Conservation (phyloP, 257 asterid species). For the Salvia hispanica region DNA sequence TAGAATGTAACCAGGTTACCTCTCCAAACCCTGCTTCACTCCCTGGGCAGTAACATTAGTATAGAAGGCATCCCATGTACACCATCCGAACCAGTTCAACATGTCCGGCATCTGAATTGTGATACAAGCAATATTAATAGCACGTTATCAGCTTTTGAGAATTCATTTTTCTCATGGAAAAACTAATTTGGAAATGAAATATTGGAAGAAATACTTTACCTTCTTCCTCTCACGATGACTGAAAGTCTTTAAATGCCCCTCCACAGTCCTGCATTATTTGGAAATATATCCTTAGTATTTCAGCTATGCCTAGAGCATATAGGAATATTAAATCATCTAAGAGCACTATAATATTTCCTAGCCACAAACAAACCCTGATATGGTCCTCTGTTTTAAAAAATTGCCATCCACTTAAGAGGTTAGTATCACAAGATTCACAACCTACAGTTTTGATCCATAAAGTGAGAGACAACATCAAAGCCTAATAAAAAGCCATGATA, state of each 20-base stretch:
- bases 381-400: not conserved
- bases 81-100: slow-evolving; percentile 98
- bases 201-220: slow-evolving; percentile 42
- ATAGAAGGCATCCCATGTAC: slow-evolving; percentile 98
- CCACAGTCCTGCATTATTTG: slow-evolving; percentile 62
- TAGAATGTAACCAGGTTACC: slow-evolving; percentile 41
- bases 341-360: not conserved
- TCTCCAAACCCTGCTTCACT: slow-evolving; percentile 74
- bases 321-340: not conserved
- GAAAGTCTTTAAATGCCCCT: slow-evolving; percentile 81
- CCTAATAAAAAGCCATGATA: not conserved
- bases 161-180: not conserved
- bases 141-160: not conserved
- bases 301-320: not conserved
- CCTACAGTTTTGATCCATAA: not conserved
- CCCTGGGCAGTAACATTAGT: slow-evolving; percentile 87
- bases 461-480: not conserved
- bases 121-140: slow-evolving; percentile 18
- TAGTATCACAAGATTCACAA: not conserved
- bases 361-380: not conserved
- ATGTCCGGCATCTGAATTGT: slow-evolving; percentile 81
- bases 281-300: slow-evolving; percentile 16
- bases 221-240: slow-evolving; percentile 85
- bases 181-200: not conserved
- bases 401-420: not conserved